phyloP scores from a whole-genome alignment of 495 filamentous ascomycete species.

The Choiromyces venosus region DNA sequence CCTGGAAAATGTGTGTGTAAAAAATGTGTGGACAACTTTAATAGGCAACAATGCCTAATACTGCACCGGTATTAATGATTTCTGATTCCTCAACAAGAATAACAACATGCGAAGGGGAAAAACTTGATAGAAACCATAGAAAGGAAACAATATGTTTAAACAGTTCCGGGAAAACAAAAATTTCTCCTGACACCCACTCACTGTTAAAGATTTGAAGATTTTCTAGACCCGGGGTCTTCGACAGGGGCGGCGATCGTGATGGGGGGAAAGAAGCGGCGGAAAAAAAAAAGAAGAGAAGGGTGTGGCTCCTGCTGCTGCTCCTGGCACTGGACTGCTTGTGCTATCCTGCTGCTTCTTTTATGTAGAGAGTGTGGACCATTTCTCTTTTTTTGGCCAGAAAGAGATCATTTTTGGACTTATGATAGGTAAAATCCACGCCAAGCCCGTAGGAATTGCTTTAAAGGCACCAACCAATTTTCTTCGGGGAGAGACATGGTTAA shows the following conservation, averaged over 20 bases:
- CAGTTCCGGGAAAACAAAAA: neutral
- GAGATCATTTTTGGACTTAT: neutral
- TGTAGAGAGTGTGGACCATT: neutral
- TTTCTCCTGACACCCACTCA: neutral
- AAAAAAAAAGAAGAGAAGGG: neutral
- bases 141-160: neutral
- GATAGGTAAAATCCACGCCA: neutral
- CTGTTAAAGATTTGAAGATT: neutral
- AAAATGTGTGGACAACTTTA: neutral
- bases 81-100: neutral
- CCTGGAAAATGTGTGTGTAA: neutral
- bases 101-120: neutral
- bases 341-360: neutral
- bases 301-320: neutral
- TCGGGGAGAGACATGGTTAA: slow-evolving; percentile 1
- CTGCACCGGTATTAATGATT: neutral
- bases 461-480: neutral
- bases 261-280: neutral
- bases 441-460: neutral
- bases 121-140: neutral
- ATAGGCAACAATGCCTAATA: neutral
- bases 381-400: neutral
- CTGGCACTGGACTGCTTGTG: neutral
- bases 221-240: neutral
- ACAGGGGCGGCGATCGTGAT: slow-evolving; percentile 3